A percentile compares a stretch with the other conserved stretches of the same genome.
These are phyloP conservation scores for Moringa oleifera DNA, from an alignment of 345 rosid genomes.

Conservation along the genomic window DNA sequence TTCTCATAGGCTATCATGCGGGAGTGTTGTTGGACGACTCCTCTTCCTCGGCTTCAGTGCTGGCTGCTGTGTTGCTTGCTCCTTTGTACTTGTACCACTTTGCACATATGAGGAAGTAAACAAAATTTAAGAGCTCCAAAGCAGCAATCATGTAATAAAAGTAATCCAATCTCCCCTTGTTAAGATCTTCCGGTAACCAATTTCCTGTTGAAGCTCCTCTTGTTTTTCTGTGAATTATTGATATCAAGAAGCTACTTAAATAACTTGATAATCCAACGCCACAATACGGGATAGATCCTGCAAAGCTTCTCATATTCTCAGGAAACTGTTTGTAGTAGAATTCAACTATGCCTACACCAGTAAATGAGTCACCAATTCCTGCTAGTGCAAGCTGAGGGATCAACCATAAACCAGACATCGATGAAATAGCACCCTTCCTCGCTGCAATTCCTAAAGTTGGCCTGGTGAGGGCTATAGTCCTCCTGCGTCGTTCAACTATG, in stretches of 20 bases:
- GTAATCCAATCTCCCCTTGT: constrained; percentile 26
- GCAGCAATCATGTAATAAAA: constrained; percentile 34
- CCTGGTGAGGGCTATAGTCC: constrained; percentile 19
- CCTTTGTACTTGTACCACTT: constrained; percentile 39
- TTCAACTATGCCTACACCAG: constrained; percentile 32
- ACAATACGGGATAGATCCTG: constrained; percentile 26
- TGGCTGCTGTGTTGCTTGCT: not conserved
- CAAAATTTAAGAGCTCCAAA: constrained; percentile 25
- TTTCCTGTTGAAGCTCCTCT: constrained; percentile 18
- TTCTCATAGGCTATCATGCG: too few species aligned
- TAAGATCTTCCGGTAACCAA: constrained; percentile 28
- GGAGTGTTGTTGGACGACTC: too few species aligned
- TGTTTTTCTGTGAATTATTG: constrained; percentile 21
- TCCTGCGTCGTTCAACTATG: constrained; percentile 25
- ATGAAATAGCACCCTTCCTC: constrained; percentile 31
- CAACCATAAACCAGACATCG: constrained; percentile 30
- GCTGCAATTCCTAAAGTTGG: constrained; percentile 25
- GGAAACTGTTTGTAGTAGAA: constrained; percentile 40
- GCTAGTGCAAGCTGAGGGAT: constrained; percentile 30
- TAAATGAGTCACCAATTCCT: constrained; percentile 25
- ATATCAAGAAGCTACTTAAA: constrained; percentile 26
- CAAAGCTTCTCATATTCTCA: constrained; percentile 37
- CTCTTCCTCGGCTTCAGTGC: not conserved
- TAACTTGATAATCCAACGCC: constrained; percentile 30
- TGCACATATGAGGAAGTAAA: constrained; percentile 29